Evolutionary conservation across 768 basidiomycete genomes (phyloP), one percentile per base, ranked within the genome.

Genomic region (Lyophyllum decastes): DNA sequence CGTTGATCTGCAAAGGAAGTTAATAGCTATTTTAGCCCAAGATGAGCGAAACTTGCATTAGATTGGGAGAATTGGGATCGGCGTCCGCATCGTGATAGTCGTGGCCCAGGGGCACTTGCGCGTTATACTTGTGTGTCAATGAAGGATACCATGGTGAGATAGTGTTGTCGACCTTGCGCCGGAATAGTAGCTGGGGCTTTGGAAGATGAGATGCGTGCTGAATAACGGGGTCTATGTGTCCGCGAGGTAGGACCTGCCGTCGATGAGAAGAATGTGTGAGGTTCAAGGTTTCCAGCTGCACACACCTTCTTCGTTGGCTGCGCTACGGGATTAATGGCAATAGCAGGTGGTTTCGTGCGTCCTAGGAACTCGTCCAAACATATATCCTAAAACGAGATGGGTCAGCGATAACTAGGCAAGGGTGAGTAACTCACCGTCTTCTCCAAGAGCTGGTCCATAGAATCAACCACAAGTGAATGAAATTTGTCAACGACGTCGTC

Each of bases 401-500:
- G 30, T 52, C 26, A 30, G 57, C 12, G 25, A 49, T 30, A 40
- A 52, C 41, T 16, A 2, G 1, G n/a, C 8, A 25, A 45, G 21
- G 55, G 40, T 12, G 33, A 50, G 17, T 14, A 24, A 72, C 86
- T 72, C 64, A 90, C 94, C 4, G 93, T 90, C 52, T 85, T 81
- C 72, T 98, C 97, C 57, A 97, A 72, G 52, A 98, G 70, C 47
- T 82, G 80, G 68, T 99, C 96, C 80, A 96, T 83, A 0, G 85
- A 77, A 66, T 94, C 92, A n/a, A 92, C 88, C 2, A 96, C 80
- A 21, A 84, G 71, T 17, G 84, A 77, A 62, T 90, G 83, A 69
- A 94, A 96, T 61, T 84, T 85, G 69, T 97, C 95, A 30, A 92
- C 72, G 2, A 95, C 82, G 72, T 95, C 90, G 64, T 97, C 94